Evolutionary conservation across 2,329 filamentous ascomycete genomes (phyloP).

Genomic region (Calonectria henricotiae): DNA sequence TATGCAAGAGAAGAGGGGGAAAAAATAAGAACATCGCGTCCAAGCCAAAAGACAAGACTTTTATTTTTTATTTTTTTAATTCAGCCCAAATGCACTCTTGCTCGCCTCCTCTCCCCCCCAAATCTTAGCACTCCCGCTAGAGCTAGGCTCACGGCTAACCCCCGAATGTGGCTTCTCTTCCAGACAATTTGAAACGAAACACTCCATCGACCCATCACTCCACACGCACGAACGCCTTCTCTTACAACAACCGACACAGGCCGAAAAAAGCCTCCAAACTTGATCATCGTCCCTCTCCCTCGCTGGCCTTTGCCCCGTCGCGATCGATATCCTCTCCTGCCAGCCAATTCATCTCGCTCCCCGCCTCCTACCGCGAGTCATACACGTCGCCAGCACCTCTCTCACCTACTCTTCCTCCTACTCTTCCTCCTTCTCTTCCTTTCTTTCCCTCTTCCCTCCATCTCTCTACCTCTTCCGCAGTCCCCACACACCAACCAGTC

Average conservation of each 20-base stretch:
- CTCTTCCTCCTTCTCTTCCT: neutral
- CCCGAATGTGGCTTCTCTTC: constrained; percentile 27
- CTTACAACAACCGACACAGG: constrained; percentile 19
- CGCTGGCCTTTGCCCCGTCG: neutral
- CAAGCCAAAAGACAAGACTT: neutral
- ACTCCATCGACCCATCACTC: constrained; percentile 38
- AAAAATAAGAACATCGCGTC: constrained; percentile 7
- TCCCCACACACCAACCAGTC: constrained; percentile 30
- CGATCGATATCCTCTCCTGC: neutral
- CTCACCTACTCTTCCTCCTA: neutral
- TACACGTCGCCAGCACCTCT: neutral
- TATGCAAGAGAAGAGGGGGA: neutral
- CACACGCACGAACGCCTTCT: constrained; percentile 31
- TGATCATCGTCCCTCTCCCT: neutral
- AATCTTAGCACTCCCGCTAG: constrained; percentile 12
- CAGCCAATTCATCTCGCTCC: constrained; percentile 9
- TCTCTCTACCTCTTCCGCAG: constrained; percentile 3
- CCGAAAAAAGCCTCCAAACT: constrained; percentile 12
- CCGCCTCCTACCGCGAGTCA: constrained; percentile 26
- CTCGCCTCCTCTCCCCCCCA: neutral
- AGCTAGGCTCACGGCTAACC: constrained; percentile 27
- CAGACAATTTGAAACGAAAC: constrained; percentile 42
- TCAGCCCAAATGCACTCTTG: constrained; percentile 3
- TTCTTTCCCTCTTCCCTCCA: neutral
- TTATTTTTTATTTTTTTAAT: neutral